A percentile compares a stretch with the other conserved stretches of the same genome.
Conservation (phyloP, 2,329 filamentous ascomycete species). For the Trichoderma sp. region DNA sequence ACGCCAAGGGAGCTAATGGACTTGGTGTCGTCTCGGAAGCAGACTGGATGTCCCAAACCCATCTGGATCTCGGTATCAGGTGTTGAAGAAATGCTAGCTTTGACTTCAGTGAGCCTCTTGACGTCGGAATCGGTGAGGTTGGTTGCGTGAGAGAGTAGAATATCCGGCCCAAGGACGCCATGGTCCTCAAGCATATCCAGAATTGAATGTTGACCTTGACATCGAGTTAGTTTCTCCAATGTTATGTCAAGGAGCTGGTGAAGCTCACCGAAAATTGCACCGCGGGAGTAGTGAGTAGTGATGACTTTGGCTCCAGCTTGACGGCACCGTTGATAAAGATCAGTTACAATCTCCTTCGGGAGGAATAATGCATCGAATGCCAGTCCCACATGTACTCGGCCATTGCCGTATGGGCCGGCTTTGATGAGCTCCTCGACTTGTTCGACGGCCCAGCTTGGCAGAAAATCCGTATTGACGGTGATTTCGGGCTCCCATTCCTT, state of each 20-base stretch:
- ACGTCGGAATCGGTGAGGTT: slow-evolving; percentile 31
- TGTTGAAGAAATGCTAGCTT: slow-evolving; percentile 41
- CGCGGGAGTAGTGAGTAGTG: slow-evolving; percentile 28
- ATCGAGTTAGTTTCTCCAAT: not conserved
- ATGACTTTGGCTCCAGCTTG: slow-evolving; percentile 38
- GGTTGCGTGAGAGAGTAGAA: slow-evolving; percentile 33
- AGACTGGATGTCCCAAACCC: slow-evolving; percentile 33
- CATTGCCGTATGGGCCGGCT: not conserved
- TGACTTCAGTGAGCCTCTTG: slow-evolving; percentile 30
- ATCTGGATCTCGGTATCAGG: slow-evolving; percentile 52
- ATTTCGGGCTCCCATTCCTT: slow-evolving; percentile 31
- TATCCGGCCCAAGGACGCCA: slow-evolving; percentile 17
- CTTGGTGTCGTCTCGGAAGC: slow-evolving; percentile 22
- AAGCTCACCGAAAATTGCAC: not conserved
- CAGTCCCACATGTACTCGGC: slow-evolving; percentile 40
- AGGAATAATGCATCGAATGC: slow-evolving; percentile 43
- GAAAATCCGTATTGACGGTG: slow-evolving; percentile 25
- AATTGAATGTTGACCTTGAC: not conserved
- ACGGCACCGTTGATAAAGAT: slow-evolving; percentile 37
- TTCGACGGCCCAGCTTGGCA: slow-evolving; percentile 37
- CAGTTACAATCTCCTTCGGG: slow-evolving; percentile 35
- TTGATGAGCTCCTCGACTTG: slow-evolving; percentile 30
- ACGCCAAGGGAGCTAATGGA: slow-evolving; percentile 22
- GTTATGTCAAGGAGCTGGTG: not conserved
- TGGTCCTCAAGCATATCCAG: not conserved